Evolutionary conservation across 129 eudicot genomes (phyloP).

Genomic region (Artemisia argyi): DNA sequence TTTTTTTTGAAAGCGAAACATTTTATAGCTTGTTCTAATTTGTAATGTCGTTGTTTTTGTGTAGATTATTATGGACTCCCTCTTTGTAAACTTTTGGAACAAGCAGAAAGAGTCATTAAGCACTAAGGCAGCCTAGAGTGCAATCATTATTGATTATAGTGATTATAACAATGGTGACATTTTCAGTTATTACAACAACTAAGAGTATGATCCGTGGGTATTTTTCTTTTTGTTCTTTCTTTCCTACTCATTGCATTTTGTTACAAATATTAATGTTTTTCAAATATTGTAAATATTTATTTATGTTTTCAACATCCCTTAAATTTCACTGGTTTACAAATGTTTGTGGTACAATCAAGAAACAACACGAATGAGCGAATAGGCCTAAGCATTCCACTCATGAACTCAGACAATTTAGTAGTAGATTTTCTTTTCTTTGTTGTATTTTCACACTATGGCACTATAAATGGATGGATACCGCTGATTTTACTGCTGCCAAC

Average conservation of each 20-base stretch:
- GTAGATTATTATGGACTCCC: conserved; percentile 89
- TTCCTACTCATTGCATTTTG: background rate
- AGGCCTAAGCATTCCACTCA: too few species aligned
- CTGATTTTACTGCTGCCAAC: too few species aligned
- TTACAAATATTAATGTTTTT: too few species aligned
- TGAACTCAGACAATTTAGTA: too few species aligned
- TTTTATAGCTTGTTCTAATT: background rate
- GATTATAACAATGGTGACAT: background rate
- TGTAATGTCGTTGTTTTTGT: conserved; percentile 13
- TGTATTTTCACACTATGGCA: too few species aligned
- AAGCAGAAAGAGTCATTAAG: conserved; percentile 39
- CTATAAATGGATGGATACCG: too few species aligned
- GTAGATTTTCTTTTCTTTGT: too few species aligned
- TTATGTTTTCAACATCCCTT: too few species aligned
- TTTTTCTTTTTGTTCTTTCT: conserved; percentile 1
- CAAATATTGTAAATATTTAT: too few species aligned
- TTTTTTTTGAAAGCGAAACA: background rate
- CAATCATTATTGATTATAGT: background rate
- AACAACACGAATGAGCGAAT: too few species aligned
- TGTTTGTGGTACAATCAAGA: too few species aligned
- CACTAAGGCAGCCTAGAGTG: conserved; percentile 42
- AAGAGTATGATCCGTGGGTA: background rate
- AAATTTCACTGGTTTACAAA: too few species aligned
- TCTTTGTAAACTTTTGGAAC: conserved; percentile 66
- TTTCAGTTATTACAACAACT: background rate